Evolutionary conservation across 768 basidiomycete species (phyloP), one percentile per base, ranked within the genome.

Genomic region (Tylopilus plumbeoviolaceoides): DNA sequence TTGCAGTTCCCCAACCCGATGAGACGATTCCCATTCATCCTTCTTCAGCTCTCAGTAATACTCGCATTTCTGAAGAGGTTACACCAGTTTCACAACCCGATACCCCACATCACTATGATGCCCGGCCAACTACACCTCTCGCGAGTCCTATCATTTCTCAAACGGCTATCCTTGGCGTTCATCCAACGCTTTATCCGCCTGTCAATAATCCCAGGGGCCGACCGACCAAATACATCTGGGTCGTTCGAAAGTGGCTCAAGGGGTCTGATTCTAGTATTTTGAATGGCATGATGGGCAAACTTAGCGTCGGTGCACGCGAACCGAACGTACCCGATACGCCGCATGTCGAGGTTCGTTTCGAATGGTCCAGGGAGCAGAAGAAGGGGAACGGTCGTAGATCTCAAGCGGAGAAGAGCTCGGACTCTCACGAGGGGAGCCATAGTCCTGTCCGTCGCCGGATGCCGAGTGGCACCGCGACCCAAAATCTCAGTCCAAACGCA

Each of bases 221-320:
- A 3, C 74, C 78, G 1, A 69, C 67, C 9, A 71, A 70, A 69
- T 91, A 93, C 53, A 80, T 87, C 6, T 93, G 90, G 90, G 74
- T 86, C 18, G 82, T 90, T 25, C 75, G 84, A 45, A 76, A 73
- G 57, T 93, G 91, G 91, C 65, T 85, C 58, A 92, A 91, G 65
- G 78, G 77, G 23, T 64, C 68, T 10, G 77, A 78, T 17, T 64
- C 70, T 6, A 68, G 79, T 35, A 63, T 80, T 36, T 47, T 82
- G 14, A 69, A 78, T 42, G 78, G 75, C 18, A 63, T 80, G 55
- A 71, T 75, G 44, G 75, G 72, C 28, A 71, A 69, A 51, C 62
- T 76, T 53, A 68, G 65, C 50, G 59, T 64, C 7, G 60, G 63
- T 35, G 31, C 56, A 50, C 68, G 68, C 17, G 68, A 57, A 35